Base-by-base conservation (phyloP, 306 rosid genomes). In the Neltuma alba region DNA sequence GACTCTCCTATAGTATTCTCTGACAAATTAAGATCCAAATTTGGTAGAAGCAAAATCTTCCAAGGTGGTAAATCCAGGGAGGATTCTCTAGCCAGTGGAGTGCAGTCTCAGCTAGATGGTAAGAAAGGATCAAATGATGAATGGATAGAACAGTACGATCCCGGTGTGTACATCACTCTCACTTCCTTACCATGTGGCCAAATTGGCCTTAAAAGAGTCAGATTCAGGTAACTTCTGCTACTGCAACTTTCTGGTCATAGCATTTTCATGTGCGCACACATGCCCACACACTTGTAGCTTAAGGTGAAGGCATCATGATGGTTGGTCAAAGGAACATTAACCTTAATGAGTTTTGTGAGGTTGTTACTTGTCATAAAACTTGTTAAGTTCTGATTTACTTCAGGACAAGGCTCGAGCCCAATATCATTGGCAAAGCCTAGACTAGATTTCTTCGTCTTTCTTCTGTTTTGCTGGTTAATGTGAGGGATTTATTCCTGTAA, bases 91-190 rank as follows among this genome's bases (percentile, higher is more conserved):
- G 58, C 45, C 58, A 70, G 54, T 33, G 69, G 38, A 40, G 74
- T 79, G n/a, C 86, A 83, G 78, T 9, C 87, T 34, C 86, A 60
- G n/a, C 75, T 78, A 55, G 87, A 83, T 60, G 87, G 66, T 76
- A 81, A 70, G 15, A 70, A 85, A 40, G 64, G 69, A 38, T 73
- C 71, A 76, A 87, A 87, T 75, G 84, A 6, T 10, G 95, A 93
- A 85, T 91, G 92, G 93, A 89, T 89, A 23, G 95, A 89, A 72
- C 91, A 91, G 74, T 86, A 84, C 83, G 92, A 89, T 70, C 84
- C 90, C 27, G 98, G 98, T 36, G 98, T 91, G 12, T 87, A 89
- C 78, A 77, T 93, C 68, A 91, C 98, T 69, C 80, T 93, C 18
- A 85, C 89, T 73, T 77, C 70, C 63, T 88, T 88, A 71, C 89